Percentiles rank a stretch among this genome's conserved stretches.
phyloP scores from a whole-genome alignment of 495 filamentous ascomycete species.

The Neurospora africana region DNA sequence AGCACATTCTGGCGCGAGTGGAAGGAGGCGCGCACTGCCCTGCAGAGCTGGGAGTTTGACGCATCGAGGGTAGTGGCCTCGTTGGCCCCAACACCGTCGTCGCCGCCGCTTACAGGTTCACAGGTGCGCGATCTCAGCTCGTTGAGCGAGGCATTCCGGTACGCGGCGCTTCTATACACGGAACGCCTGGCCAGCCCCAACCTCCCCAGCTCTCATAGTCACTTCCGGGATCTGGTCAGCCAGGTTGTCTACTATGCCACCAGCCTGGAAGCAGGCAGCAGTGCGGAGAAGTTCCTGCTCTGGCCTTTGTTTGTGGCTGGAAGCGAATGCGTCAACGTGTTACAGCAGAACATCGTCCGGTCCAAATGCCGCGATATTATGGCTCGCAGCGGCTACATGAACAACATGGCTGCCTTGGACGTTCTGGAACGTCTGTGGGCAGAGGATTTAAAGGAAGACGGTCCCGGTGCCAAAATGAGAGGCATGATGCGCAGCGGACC shows the following conservation, averaged over 20 bases:
- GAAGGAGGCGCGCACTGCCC: constrained; percentile 61
- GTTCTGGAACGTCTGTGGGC: constrained; percentile 79
- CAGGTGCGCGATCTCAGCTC: constrained; percentile 45
- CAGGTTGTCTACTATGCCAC: constrained; percentile 73
- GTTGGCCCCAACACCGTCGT: constrained; percentile 6
- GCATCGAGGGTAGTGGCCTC: constrained; percentile 30
- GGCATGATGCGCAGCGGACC: constrained; percentile 28
- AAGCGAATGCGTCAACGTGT: constrained; percentile 77
- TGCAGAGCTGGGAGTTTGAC: constrained; percentile 76
- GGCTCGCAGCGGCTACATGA: constrained; percentile 79
- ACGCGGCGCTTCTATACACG: constrained; percentile 80
- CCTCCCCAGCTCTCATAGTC: constrained; percentile 61
- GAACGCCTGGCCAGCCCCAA: constrained; percentile 77
- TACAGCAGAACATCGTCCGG: constrained; percentile 67
- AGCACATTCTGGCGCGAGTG: constrained; percentile 76
- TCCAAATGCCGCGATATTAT: constrained; percentile 76
- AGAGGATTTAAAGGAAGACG: constrained; percentile 36
- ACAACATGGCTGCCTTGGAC: constrained; percentile 78
- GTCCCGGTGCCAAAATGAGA: constrained; percentile 16
- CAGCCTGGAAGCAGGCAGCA: constrained; percentile 54
- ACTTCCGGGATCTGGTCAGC: constrained; percentile 73
- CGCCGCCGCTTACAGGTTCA: constrained; percentile 27
- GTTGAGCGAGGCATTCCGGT: constrained; percentile 80
- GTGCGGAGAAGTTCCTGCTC: constrained; percentile 74
- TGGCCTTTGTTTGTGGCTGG: constrained; percentile 92